phyloP scores from a whole-genome alignment of 345 rosid genomes.

The Nasturtium officinale region DNA sequence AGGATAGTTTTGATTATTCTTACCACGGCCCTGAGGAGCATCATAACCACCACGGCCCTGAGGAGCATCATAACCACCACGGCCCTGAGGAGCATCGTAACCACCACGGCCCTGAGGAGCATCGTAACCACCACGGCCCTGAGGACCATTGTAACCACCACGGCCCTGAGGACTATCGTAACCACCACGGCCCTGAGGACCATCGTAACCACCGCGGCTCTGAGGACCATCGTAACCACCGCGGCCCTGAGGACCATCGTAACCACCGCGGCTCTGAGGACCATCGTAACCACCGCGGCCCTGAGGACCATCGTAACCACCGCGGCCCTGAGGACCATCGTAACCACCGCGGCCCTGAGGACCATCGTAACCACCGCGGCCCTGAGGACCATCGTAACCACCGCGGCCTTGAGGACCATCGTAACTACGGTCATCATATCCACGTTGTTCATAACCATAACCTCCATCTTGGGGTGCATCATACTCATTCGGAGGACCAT shows the following conservation, averaged over 20 bases:
- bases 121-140: no score
- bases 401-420: no score
- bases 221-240: constrained; percentile 21
- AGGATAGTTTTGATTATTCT: constrained; percentile 4
- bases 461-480: constrained; percentile 72
- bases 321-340: constrained; percentile 46
- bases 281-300: constrained; percentile 11
- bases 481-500: constrained; percentile 58
- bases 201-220: no score
- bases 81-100: no score
- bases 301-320: constrained; percentile 15
- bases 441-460: constrained; percentile 49
- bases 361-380: constrained; percentile 42
- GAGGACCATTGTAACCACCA: not conserved
- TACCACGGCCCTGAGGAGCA: constrained; percentile 43
- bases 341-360: constrained; percentile 38
- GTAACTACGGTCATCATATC: constrained; percentile 37
- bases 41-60: no score
- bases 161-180: no score
- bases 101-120: not conserved
- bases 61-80: not conserved
- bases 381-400: constrained; percentile 22
- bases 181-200: no score
- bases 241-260: constrained; percentile 19
- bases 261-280: constrained; percentile 9